A percentile compares a stretch with the other conserved stretches of the same genome.
Evolutionary conservation across 306 rosid genomes (phyloP).

Genomic region (Citrullus amarus): DNA sequence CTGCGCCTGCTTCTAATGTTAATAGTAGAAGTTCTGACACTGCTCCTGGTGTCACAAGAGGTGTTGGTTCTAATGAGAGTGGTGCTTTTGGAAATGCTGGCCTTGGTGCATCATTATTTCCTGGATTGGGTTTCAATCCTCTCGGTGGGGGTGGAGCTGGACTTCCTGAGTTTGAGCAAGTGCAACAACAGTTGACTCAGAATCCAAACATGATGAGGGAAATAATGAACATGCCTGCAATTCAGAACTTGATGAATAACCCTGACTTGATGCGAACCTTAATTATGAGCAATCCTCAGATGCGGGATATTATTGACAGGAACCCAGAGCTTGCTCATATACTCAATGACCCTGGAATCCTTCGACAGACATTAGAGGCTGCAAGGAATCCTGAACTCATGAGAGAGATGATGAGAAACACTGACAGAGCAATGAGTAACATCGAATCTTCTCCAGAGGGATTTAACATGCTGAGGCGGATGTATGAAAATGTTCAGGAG

Average conservation of each 20-base stretch:
- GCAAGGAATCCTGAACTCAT: conserved; percentile 62
- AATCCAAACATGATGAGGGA: conserved; percentile 62
- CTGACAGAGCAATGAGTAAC: conserved; percentile 63
- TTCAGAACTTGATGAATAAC: conserved; percentile 50
- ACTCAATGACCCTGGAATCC: conserved; percentile 50
- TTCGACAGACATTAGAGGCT: conserved; percentile 54
- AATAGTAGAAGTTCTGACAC: conserved; percentile 17
- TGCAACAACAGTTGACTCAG: conserved; percentile 52
- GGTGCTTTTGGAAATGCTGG: conserved; percentile 27
- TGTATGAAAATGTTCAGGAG: conserved; percentile 65
- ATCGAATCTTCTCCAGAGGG: conserved; percentile 66
- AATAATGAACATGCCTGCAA: conserved; percentile 54
- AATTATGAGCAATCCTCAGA: conserved; percentile 55
- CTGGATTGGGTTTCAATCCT: conserved; percentile 36
- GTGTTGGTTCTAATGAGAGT: conserved; percentile 42
- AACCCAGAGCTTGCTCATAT: conserved; percentile 55
- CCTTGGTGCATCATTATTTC: conserved; percentile 33
- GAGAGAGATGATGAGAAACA: conserved; percentile 69
- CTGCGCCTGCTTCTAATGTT: conserved; percentile 19
- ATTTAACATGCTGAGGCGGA: conserved; percentile 58
- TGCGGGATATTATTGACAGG: conserved; percentile 49
- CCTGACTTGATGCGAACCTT: conserved; percentile 46
- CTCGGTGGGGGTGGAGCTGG: conserved; percentile 26
- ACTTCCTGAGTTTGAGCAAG: conserved; percentile 46
- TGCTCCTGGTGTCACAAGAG: conserved; percentile 37